Base-by-base conservation (phyloP, 192 early-diverging fungal genomes). In the Coemansia sp. region DNA sequence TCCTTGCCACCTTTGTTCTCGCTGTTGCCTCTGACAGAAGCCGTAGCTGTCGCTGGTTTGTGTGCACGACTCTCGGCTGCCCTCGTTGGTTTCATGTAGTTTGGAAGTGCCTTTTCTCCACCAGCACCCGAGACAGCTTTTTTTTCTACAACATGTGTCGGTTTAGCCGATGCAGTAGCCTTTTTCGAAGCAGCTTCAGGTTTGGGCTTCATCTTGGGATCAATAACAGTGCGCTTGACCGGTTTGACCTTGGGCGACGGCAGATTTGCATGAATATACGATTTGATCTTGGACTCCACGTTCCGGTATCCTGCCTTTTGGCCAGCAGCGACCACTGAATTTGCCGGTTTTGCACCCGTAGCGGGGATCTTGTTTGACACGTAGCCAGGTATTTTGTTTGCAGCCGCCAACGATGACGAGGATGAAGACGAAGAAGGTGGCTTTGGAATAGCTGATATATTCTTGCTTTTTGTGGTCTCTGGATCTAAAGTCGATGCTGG, bases 271-370 rank as follows among this genome's bases (percentile, higher is more conserved):
- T 74, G 64, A 53, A 83, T 77, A 34, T 77, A 83, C 37, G 80
- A 57, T 66, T 77, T 83, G 53, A 83, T 4, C 72, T 83, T 83
- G 51, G 80, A 83, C 59, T 83, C 72, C 11, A 83, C 75, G 41
- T 66, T 68, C 34, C 69, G 72, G n/a, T 69, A 69, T 36, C 52
- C 62, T 6, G 56, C 8, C 11, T 41, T 41, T 41, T 6, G 5
- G 11, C 8, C 11, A 12, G 39, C 11, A 6, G 39, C 5, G 11
- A 12, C 39, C 39, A 41, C 39, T 9, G 11, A 9, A 22, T 8
- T 7, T 39, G 64, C 54, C 1, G 69, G 48, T n/a, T 53, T 58
- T 7, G 18, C 43, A 32, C 28, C 15, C 12, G 18, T 45, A 43
- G 15, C 54, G 43, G 66, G 3, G 18, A 37, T 22, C 56, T 58